Evolutionary conservation across 1,284 basidiomycete genomes (phyloP), one percentile per base, ranked within the genome.

Genomic region (Lentinula novae-zelandiae): DNA sequence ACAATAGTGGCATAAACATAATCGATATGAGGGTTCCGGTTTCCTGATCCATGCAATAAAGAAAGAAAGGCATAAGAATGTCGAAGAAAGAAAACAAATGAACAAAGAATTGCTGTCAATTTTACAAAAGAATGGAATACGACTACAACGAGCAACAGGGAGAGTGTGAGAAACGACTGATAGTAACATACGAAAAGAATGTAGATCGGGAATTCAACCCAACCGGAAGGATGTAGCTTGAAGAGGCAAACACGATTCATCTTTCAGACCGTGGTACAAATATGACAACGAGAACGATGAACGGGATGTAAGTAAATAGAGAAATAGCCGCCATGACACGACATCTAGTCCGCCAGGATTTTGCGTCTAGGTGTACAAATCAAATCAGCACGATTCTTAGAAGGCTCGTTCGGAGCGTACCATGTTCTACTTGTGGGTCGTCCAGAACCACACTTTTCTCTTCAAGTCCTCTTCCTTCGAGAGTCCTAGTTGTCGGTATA

Each of bases 371-470:
- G 59, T 56, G 17, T n/a, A 46, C 31, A 5, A 40, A 17, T 52
- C 31, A 60, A 38, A 51, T 20, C 31, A 6, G 50, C 13, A 4
- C 4, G 27, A 27, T 27, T 27, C 2, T 49, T 57, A 48, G 44
- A 40, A 54, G 42, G 20, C 8, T 15, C n/a, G 9, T 0, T 20
- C n/a, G 12, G 8, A 27, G 12, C 79, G 65, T 65, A 83, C 82
- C 79, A 63, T 77, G 76, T 66, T 83, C 82, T 17, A 61, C 53
- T 17, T 61, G 60, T 17, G 60, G 60, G 65, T 84, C 82, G 66
- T 83, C 83, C 22, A 83, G 71, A 5, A 78, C 70, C 2, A 84
- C 81, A n/a, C 76, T 80, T 65, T 81, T 82, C 69, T 82, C 82
- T 51, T 73, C 72, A 48, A 72, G 71, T 34, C 51, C 58, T 34